Evolutionary conservation across 805 yeast species (phyloP).

Genomic region (Metschnikowia borealis): DNA sequence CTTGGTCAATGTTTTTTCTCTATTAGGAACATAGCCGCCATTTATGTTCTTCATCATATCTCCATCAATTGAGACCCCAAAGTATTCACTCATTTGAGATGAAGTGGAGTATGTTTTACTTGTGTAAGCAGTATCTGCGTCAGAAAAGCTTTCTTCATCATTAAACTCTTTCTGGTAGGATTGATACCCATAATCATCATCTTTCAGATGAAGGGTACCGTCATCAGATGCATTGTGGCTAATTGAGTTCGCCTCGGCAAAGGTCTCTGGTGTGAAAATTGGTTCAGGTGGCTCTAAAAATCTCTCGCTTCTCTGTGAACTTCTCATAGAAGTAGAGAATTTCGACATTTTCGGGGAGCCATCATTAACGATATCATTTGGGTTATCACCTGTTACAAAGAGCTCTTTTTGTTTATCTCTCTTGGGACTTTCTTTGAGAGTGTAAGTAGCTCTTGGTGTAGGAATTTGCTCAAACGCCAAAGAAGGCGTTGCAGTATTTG

Average conservation of each 20-base stretch:
- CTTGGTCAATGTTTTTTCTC: conserved; percentile 64
- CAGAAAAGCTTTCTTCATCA: conserved; percentile 32
- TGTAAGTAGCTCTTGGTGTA: conserved; percentile 64
- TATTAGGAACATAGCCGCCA: conserved; percentile 47
- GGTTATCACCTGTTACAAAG: conserved; percentile 37
- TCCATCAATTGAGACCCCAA: conserved; percentile 44
- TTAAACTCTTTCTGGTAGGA: conserved; percentile 34
- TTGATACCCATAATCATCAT: conserved; percentile 31
- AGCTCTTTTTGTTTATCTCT: conserved; percentile 50
- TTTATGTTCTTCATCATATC: conserved; percentile 44
- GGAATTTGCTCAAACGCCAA: conserved; percentile 8
- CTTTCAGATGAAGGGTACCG: conserved; percentile 28
- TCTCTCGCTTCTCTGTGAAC: conserved; percentile 43
- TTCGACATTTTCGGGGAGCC: conserved; percentile 36
- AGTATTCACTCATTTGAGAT: conserved; percentile 33
- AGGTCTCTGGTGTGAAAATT: conserved; percentile 58
- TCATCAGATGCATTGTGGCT: conserved; percentile 26
- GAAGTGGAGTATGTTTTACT: conserved; percentile 28
- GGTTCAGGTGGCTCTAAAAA: conserved; percentile 64
- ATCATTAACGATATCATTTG: conserved; percentile 20
- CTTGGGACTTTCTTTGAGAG: conserved; percentile 64
- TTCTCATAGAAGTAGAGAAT: conserved; percentile 25
- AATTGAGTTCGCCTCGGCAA: conserved; percentile 50
- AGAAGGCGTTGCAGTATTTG: conserved; percentile 9
- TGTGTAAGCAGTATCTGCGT: conserved; percentile 27